Percentiles rank a stretch among this genome's conserved stretches.
These are phyloP conservation scores for Podospora appendiculata DNA, from an alignment of 495 filamentous ascomycete genomes.

Conservation along the genomic window DNA sequence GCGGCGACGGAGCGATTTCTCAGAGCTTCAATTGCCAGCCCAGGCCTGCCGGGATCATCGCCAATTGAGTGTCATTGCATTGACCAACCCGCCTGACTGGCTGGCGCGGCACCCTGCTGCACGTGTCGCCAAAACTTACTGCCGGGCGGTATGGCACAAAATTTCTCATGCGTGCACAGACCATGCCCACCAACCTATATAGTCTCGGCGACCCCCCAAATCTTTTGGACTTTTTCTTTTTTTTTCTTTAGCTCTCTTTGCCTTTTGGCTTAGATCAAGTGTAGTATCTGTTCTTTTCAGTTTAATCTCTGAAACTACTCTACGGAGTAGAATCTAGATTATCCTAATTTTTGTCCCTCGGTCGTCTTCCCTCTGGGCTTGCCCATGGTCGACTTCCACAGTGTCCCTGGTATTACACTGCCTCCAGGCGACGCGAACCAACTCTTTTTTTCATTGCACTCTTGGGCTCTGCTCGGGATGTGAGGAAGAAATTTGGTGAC, in stretches of 20 bases:
- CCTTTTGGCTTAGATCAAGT: slow-evolving; percentile 95
- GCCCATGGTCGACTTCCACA: slow-evolving; percentile 60
- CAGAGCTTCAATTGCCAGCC: background rate
- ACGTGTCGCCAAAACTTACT: no score
- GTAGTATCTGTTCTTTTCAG: slow-evolving; percentile 99
- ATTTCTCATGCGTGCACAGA: background rate
- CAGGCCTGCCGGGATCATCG: no score
- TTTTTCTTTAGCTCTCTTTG: slow-evolving; percentile 32
- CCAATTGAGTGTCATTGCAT: no score
- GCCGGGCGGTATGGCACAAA: no score
- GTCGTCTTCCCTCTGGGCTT: slow-evolving; percentile 52
- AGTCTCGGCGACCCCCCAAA: background rate
- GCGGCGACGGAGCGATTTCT: background rate
- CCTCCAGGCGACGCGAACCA: slow-evolving; percentile 71
- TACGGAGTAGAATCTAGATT: slow-evolving; percentile 73
- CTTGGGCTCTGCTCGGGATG: slow-evolving; percentile 10
- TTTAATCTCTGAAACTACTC: slow-evolving; percentile 72
- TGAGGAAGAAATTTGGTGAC: slow-evolving; percentile 9
- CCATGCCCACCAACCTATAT: background rate
- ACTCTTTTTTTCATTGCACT: slow-evolving; percentile 11
- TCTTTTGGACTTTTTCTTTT: background rate
- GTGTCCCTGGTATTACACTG: slow-evolving; percentile 90
- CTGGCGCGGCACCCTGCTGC: no score
- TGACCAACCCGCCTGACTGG: no score
- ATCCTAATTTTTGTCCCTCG: slow-evolving; percentile 64